Conservation (phyloP, 352 stramenopile genomes). For the Blastocystis sp. region DNA sequence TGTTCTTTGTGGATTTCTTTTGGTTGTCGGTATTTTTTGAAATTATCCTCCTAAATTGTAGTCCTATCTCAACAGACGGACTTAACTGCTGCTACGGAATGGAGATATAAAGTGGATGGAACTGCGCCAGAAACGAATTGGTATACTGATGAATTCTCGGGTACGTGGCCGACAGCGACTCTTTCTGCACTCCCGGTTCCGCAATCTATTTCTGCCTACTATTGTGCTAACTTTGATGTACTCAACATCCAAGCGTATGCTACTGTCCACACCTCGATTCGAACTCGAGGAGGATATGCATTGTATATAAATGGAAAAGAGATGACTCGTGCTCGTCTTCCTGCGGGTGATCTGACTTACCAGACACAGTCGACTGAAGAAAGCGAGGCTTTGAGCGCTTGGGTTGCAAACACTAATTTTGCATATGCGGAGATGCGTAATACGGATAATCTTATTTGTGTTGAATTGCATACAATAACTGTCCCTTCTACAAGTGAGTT, state of each 20-base stretch:
- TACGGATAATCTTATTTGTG: conserved; percentile 1
- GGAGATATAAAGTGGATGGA: background rate
- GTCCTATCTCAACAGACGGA: background rate
- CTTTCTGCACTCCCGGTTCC: background rate
- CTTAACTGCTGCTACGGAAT: background rate
- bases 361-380: background rate
- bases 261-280: background rate
- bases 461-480: conserved; percentile 24
- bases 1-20: background rate
- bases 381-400: background rate
- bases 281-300: conserved; percentile 22
- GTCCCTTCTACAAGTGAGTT: background rate
- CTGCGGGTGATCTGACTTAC: conserved; percentile 8
- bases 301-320: conserved; percentile 47
- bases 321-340: background rate
- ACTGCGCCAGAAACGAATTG: background rate
- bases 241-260: background rate
- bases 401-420: background rate
- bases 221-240: conserved; percentile 9
- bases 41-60: background rate
- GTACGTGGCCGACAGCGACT: background rate
- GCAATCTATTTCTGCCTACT: background rate
- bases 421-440: background rate
- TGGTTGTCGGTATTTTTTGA: background rate
- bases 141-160: background rate